A percentile compares a stretch with the other conserved stretches of the same genome.
Evolutionary conservation across 495 filamentous ascomycete species (phyloP).

Genomic region (Schizothecium vesticola): DNA sequence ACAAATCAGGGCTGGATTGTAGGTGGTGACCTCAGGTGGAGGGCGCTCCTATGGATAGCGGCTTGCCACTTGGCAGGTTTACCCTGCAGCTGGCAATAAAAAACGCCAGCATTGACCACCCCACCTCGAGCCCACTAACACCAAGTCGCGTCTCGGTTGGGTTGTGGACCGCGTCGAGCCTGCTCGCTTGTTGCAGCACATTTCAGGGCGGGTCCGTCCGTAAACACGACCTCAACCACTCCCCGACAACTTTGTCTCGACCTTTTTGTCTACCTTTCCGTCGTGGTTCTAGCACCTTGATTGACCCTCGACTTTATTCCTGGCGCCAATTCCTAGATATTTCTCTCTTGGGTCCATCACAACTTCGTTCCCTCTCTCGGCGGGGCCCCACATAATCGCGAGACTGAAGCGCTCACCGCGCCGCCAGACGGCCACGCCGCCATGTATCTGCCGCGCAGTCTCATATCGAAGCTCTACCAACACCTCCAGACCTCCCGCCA

Average conservation of each 20-base stretch:
- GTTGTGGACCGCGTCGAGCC: neutral
- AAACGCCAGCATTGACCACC: neutral
- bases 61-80: too few relatives aligned
- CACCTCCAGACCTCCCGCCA: conserved; percentile 78
- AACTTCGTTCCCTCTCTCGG: neutral
- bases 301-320: neutral
- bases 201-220: neutral
- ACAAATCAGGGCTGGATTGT: too few relatives aligned
- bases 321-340: neutral
- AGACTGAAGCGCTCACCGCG: neutral
- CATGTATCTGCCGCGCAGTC: conserved; percentile 92
- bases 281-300: neutral
- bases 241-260: neutral
- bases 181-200: neutral
- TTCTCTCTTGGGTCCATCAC: neutral
- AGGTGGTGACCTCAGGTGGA: too few relatives aligned
- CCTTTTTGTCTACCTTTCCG: neutral
- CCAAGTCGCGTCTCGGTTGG: neutral
- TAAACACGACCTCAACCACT: neutral
- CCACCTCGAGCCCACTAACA: neutral
- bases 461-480: conserved; percentile 84
- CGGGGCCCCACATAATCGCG: neutral
- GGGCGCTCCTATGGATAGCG: too few relatives aligned
- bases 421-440: neutral
- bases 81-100: neutral